Percentiles rank a stretch among this genome's conserved stretches.
These are phyloP conservation scores for Croton laevigatus DNA, from an alignment of 441 rosid genomes.

Conservation along the genomic window DNA sequence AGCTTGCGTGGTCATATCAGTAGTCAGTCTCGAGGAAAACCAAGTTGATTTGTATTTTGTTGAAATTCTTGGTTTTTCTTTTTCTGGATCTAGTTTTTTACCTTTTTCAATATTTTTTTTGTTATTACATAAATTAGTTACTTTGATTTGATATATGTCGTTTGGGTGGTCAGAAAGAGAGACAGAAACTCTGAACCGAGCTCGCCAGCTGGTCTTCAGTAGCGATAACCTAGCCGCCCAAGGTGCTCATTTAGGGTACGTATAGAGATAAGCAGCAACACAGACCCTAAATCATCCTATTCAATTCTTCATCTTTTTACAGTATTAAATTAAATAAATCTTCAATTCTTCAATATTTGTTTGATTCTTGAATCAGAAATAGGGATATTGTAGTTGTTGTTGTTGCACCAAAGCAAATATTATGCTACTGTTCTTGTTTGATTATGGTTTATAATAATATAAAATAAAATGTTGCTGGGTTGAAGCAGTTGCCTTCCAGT, in stretches of 20 bases:
- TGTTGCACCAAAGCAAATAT: neutral
- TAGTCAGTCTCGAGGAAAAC: constrained; percentile 33
- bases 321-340: neutral
- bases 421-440: neutral
- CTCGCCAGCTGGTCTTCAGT: constrained; percentile 91
- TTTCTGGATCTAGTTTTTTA: neutral
- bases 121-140: neutral
- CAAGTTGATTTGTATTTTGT: constrained; percentile 22
- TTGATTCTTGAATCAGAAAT: neutral
- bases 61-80: constrained; percentile 26
- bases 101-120: neutral
- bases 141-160: constrained; percentile 26
- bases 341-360: no score
- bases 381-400: neutral
- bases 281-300: no score
- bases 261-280: neutral
- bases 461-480: no score
- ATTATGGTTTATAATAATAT: neutral
- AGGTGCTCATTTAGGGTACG: constrained; percentile 47
- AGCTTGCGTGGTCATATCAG: constrained; percentile 31
- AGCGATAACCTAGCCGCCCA: constrained; percentile 57
- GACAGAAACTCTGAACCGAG: constrained; percentile 93
- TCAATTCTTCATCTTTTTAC: neutral
- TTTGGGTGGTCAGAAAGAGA: constrained; percentile 70
- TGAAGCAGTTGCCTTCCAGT: constrained; percentile 47